Conservation (phyloP, 345 rosid genomes). For the Populus davidiana region DNA sequence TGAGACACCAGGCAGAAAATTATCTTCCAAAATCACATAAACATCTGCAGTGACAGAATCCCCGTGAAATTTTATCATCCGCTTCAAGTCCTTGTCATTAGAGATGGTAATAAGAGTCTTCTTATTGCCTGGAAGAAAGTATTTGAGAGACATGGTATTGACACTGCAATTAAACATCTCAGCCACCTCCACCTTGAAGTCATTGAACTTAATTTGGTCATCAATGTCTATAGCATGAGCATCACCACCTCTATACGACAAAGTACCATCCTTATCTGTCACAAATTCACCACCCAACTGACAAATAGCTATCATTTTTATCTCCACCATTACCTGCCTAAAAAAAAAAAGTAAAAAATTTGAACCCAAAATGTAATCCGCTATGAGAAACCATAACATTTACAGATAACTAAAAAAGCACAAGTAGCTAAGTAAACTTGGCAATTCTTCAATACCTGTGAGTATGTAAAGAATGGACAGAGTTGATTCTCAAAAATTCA, state of each 20-base stretch:
- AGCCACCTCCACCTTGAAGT: conserved; percentile 62
- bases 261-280: conserved; percentile 41
- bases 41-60: conserved; percentile 52
- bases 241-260: conserved; percentile 58
- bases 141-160: conserved; percentile 54
- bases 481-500: background rate
- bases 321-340: conserved; percentile 54
- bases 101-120: conserved; percentile 77
- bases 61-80: conserved; percentile 67
- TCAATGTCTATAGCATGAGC: conserved; percentile 70
- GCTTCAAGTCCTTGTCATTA: conserved; percentile 58
- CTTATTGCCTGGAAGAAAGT: conserved; percentile 83
- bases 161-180: conserved; percentile 54
- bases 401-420: background rate
- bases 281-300: conserved; percentile 62
- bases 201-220: conserved; percentile 41
- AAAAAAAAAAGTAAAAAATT: background rate
- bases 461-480: background rate
- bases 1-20: conserved; percentile 53
- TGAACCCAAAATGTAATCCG: background rate
- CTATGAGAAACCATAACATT: background rate
- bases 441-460: background rate
- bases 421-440: background rate
- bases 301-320: conserved; percentile 68
- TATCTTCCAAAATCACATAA: conserved; percentile 60